Evolutionary conservation across 1,284 basidiomycete genomes (phyloP).

Genomic region (Tetrapyrgos nigripes): DNA sequence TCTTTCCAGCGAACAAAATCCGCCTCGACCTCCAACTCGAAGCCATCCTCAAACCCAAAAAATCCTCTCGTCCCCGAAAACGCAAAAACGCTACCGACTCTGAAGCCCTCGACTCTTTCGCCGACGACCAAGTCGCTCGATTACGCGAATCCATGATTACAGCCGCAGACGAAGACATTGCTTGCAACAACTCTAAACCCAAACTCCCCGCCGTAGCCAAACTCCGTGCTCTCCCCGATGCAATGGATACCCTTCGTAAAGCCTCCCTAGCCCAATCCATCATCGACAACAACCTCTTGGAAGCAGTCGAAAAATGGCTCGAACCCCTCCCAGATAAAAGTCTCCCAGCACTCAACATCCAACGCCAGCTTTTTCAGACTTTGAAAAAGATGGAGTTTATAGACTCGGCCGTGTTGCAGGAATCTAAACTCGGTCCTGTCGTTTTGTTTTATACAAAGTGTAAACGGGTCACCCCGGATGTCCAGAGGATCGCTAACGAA

Average conservation of each 20-base stretch:
- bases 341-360: slow-evolving; percentile 95
- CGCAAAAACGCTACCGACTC: slow-evolving; percentile 85
- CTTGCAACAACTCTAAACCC: slow-evolving; percentile 78
- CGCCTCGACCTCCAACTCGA: slow-evolving; percentile 80
- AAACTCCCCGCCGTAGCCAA: slow-evolving; percentile 90
- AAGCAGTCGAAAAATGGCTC: slow-evolving; percentile 91
- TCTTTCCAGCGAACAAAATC: slow-evolving; percentile 59
- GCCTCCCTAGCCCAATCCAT: slow-evolving; percentile 90
- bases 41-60: slow-evolving; percentile 81
- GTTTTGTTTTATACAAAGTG: slow-evolving; percentile 96
- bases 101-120: slow-evolving; percentile 82
- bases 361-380: slow-evolving; percentile 89
- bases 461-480: slow-evolving; percentile 85
- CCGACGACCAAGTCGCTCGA: slow-evolving; percentile 90
- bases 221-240: slow-evolving; percentile 84
- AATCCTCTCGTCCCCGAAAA: slow-evolving; percentile 67
- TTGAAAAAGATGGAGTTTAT: slow-evolving; percentile 91
- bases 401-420: slow-evolving; percentile 91
- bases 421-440: slow-evolving; percentile 90
- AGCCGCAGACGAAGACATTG: slow-evolving; percentile 88
- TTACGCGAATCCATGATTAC: slow-evolving; percentile 87
- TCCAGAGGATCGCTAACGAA: slow-evolving; percentile 83
- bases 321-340: slow-evolving; percentile 94
- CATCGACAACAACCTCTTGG: slow-evolving; percentile 93
- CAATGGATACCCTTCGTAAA: slow-evolving; percentile 94